Evolutionary conservation across 805 yeast species (phyloP).

Genomic region (Zygosaccharomyces gambellarensis): DNA sequence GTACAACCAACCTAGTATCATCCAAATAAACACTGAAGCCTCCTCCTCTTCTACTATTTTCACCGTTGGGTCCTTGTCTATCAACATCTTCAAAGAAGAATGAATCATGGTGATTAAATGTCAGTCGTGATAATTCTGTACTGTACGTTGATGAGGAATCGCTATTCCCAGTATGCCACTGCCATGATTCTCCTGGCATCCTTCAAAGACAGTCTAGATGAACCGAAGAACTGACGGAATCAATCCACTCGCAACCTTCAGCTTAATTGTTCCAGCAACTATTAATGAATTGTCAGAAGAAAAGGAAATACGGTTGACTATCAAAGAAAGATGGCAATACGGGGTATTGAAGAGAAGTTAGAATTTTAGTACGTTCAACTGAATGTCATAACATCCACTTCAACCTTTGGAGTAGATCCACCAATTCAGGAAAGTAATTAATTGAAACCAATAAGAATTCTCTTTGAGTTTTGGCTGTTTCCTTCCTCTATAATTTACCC

Average conservation of each 20-base stretch:
- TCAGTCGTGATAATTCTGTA: slow-evolving; percentile 3
- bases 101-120: not conserved
- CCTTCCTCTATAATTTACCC: not conserved
- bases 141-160: slow-evolving; percentile 2
- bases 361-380: too few relatives aligned
- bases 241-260: not conserved
- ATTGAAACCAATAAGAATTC: not conserved
- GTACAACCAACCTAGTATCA: not conserved
- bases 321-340: not conserved
- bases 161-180: not conserved
- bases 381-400: too few relatives aligned
- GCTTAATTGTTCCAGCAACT: not conserved
- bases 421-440: not conserved
- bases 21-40: slow-evolving; percentile 4
- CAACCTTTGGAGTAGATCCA: not conserved
- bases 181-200: slow-evolving; percentile 4
- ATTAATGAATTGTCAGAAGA: not conserved
- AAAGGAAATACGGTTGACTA: not conserved
- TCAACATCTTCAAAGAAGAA: slow-evolving; percentile 1
- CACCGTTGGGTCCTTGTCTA: not conserved
- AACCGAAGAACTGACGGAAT: too few relatives aligned
- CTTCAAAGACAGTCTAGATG: not conserved
- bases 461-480: not conserved
- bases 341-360: too few relatives aligned
- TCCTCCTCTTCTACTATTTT: not conserved